Conservation (phyloP, 805 yeast species). For the Pichia membranifaciens region DNA sequence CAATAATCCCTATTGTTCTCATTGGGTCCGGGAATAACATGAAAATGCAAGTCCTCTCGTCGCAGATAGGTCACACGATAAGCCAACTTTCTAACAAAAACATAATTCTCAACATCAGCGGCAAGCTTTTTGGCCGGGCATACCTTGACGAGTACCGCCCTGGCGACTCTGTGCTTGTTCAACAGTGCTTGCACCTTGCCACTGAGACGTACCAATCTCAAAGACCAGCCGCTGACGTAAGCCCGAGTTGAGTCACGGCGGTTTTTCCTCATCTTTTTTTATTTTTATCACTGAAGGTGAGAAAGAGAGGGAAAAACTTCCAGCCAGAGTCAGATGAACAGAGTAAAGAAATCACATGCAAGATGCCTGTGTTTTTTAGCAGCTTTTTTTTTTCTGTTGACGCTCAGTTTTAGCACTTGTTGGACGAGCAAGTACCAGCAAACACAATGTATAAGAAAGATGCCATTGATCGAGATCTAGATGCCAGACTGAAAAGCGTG, state of each 20-base stretch:
- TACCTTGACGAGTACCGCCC: constrained; percentile 1
- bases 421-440: background rate
- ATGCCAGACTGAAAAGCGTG: constrained; percentile 13
- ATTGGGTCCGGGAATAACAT: constrained; percentile 41
- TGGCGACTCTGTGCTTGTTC: constrained; percentile 4
- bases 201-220: background rate
- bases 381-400: no score
- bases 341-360: no score
- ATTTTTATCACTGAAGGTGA: background rate
- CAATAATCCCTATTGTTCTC: constrained; percentile 28
- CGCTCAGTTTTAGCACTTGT: no score
- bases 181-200: constrained; percentile 6
- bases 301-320: background rate
- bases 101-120: constrained; percentile 40
- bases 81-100: constrained; percentile 32
- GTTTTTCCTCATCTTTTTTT: no score
- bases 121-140: constrained; percentile 36
- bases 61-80: constrained; percentile 43
- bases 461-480: constrained; percentile 21
- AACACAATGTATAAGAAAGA: constrained; percentile 20
- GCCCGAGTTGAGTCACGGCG: no score
- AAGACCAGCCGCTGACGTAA: no score
- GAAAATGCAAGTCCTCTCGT: constrained; percentile 41
- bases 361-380: no score
- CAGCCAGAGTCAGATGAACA: no score